Conservation (phyloP, 129 eudicot species). For the Rutidosis leptorrhynchoides region DNA sequence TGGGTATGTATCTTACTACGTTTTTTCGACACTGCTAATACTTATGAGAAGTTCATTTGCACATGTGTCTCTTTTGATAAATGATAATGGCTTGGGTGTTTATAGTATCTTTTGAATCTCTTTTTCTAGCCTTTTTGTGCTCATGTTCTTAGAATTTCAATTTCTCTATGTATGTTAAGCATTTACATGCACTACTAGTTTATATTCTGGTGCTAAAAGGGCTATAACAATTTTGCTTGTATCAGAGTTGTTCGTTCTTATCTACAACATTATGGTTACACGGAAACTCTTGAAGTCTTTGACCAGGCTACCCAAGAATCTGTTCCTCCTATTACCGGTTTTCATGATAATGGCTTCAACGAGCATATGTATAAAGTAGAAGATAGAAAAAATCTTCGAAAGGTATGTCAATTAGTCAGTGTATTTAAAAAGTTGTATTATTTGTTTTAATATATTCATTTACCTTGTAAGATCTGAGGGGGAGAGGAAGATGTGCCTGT, state of each 20-base stretch:
- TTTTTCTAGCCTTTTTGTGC: background rate
- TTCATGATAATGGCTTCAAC: conserved; percentile 50
- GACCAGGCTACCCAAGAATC: conserved; percentile 65
- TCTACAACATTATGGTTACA: conserved; percentile 88
- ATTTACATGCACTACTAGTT: conserved; percentile 8
- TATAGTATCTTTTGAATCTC: background rate
- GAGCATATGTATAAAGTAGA: conserved; percentile 55
- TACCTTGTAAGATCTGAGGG: conserved; percentile 5
- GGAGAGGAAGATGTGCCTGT: background rate
- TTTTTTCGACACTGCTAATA: background rate
- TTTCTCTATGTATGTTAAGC: conserved; percentile 10
- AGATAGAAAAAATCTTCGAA: conserved; percentile 70
- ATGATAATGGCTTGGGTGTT: background rate
- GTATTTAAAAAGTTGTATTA: background rate
- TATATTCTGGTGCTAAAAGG: background rate
- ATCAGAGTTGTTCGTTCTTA: conserved; percentile 85
- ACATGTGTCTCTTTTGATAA: background rate
- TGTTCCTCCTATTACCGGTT: conserved; percentile 53
- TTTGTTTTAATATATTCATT: background rate
- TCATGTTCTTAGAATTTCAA: conserved; percentile 5
- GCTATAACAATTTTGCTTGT: conserved; percentile 15
- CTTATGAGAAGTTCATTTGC: conserved; percentile 1
- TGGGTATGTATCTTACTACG: conserved; percentile 47
- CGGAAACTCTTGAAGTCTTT: conserved; percentile 68
- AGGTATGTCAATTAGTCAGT: conserved; percentile 47